Conservation (phyloP, 345 rosid genomes). For the Corymbia maculata region DNA sequence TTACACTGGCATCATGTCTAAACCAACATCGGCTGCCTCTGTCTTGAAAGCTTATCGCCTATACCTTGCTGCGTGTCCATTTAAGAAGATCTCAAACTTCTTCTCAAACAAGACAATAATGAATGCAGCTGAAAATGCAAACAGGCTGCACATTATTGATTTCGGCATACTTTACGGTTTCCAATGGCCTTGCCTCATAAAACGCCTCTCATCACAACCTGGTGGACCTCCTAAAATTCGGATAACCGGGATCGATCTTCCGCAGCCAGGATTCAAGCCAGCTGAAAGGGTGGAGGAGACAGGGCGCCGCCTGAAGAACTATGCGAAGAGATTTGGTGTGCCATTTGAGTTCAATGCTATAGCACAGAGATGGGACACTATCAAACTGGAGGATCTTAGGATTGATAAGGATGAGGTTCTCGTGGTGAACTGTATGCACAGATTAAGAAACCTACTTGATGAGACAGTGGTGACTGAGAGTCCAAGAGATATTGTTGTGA, state of each 20-base stretch:
- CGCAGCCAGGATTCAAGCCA: conserved; percentile 56
- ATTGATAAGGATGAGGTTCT: conserved; percentile 37
- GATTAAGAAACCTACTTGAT: conserved; percentile 42
- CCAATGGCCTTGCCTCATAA: conserved; percentile 57
- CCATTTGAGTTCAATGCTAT: conserved; percentile 47
- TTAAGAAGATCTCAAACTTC: conserved; percentile 30
- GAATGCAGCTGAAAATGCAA: conserved; percentile 32
- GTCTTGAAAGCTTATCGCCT: conserved; percentile 43
- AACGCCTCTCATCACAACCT: conserved; percentile 27
- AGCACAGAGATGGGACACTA: conserved; percentile 56
- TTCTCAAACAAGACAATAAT: conserved; percentile 37
- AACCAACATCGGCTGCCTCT: conserved; percentile 35
- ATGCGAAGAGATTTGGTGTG: conserved; percentile 37
- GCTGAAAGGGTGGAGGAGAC: conserved; percentile 50
- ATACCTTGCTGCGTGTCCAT: conserved; percentile 41
- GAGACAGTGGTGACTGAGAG: conserved; percentile 42
- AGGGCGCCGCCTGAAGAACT: conserved; percentile 28
- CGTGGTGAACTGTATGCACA: conserved; percentile 28
- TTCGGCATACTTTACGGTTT: conserved; percentile 55
- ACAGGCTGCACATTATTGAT: conserved; percentile 44
- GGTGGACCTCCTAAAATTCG: conserved; percentile 45
- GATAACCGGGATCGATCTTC: conserved; percentile 49
- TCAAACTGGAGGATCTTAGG: conserved; percentile 39
- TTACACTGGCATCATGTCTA: conserved; percentile 12
- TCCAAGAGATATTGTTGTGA: conserved; percentile 36